Conservation (phyloP, 2,329 filamentous ascomycete species). For the Ophiostoma sp. region DNA sequence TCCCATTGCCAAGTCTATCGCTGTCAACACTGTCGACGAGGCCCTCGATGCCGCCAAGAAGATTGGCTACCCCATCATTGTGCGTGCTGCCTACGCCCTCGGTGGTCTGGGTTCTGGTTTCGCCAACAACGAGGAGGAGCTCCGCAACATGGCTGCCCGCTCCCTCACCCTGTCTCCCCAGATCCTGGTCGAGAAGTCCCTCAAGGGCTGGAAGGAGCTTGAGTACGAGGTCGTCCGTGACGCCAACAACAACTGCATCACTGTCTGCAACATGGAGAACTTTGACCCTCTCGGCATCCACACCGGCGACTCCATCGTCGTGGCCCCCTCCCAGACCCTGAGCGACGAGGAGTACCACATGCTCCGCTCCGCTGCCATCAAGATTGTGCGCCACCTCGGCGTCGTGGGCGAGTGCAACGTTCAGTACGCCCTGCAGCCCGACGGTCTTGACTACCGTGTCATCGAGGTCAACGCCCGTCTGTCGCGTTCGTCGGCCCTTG, state of each 20-base stretch:
- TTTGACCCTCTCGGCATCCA: constrained; percentile 98
- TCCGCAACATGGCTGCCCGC: constrained; percentile 86
- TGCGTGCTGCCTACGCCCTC: constrained; percentile 90
- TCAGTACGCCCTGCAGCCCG: constrained; percentile 93
- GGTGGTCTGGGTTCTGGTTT: constrained; percentile 95
- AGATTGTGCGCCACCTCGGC: constrained; percentile 92
- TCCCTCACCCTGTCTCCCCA: constrained; percentile 92
- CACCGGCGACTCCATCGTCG: constrained; percentile 96
- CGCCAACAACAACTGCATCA: constrained; percentile 95
- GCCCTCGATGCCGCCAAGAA: constrained; percentile 80
- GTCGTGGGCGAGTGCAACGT: constrained; percentile 99
- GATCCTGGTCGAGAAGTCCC: constrained; percentile 92
- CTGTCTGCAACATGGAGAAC: constrained; percentile 99
- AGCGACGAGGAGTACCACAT: constrained; percentile 99
- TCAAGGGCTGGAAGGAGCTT: constrained; percentile 99
- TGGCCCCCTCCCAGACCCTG: constrained; percentile 92
- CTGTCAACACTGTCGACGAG: constrained; percentile 85
- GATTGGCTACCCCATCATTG: constrained; percentile 95
- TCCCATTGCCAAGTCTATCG: constrained; percentile 92
- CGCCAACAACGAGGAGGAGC: constrained; percentile 76
- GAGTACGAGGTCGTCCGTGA: constrained; percentile 98
- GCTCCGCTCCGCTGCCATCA: constrained; percentile 93
- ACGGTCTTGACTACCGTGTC: constrained; percentile 94
- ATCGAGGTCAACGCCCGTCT: constrained; percentile 98
- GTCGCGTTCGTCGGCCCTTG: constrained; percentile 88